Conservation (phyloP, 1,284 basidiomycete genomes). For the Cutaneotrichosporon cyanovorans region DNA sequence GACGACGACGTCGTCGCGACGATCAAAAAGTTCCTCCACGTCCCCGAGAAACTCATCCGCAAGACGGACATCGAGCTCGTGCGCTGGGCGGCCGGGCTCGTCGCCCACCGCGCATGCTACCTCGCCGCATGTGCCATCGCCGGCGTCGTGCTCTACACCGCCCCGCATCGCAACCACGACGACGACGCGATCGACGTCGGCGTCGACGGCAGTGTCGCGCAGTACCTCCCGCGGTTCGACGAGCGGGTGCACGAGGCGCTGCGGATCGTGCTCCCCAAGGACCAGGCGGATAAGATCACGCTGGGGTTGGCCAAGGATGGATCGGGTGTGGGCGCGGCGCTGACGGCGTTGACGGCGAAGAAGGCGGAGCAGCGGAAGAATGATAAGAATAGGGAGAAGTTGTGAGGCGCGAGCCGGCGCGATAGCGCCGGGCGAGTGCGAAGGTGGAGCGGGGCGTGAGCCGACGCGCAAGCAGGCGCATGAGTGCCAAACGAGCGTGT, state of each 20-base stretch:
- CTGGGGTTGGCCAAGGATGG: conserved; percentile 95
- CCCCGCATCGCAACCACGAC: conserved; percentile 49
- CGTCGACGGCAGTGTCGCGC: conserved; percentile 85
- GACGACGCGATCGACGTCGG: conserved; percentile 63
- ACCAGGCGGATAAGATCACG: conserved; percentile 67
- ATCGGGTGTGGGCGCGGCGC: conserved; percentile 71
- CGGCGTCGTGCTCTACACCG: conserved; percentile 75
- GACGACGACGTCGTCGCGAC: conserved; percentile 49
- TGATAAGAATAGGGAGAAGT: background rate
- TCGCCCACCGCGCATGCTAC: conserved; percentile 72
- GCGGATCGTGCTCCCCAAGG: conserved; percentile 64
- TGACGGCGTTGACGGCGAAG: conserved; percentile 46
- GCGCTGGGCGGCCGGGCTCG: conserved; percentile 66
- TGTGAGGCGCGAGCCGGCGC: no score
- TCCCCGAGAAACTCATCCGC: conserved; percentile 48
- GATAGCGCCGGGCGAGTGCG: no score
- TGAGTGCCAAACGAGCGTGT: no score
- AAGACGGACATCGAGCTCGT: conserved; percentile 61
- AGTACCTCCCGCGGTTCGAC: conserved; percentile 83
- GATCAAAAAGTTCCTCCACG: conserved; percentile 58
- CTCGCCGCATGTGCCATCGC: conserved; percentile 83
- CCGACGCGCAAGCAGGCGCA: no score
- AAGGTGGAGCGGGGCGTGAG: no score
- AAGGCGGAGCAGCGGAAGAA: conserved; percentile 32
- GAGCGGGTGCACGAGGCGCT: conserved; percentile 65